phyloP scores from a whole-genome alignment of 225 moss, liverwort and hornwort species.

The Lunularia cruciata region DNA sequence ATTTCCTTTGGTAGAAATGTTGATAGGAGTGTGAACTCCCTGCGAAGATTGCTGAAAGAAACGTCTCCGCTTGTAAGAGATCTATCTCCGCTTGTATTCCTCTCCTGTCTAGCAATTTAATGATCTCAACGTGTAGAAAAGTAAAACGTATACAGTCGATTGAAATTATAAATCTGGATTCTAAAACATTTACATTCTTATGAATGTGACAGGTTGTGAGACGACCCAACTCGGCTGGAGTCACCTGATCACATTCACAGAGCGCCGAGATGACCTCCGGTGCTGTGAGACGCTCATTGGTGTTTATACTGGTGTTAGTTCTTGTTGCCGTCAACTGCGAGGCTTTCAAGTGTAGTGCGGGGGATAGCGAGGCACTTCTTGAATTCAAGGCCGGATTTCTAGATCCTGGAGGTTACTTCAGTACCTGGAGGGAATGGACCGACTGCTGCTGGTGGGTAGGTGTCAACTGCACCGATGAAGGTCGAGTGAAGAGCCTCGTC shows the following conservation, averaged over 20 bases:
- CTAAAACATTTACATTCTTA: no score
- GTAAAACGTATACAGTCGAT: no score
- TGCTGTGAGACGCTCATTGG: not conserved
- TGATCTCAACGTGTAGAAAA: no score
- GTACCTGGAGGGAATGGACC: conserved; percentile 18
- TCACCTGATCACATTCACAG: not conserved
- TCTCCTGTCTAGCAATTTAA: no score
- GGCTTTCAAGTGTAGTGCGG: conserved; percentile 12
- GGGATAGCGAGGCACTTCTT: conserved; percentile 31
- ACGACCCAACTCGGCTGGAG: no score
- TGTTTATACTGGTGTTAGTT: conserved; percentile 10
- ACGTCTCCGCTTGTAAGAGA: no score
- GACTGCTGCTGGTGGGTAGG: conserved; percentile 39
- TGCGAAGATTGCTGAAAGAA: no score
- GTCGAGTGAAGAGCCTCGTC: conserved; percentile 27
- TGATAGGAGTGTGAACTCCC: no score
- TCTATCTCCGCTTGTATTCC: no score
- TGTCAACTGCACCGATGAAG: conserved; percentile 26
- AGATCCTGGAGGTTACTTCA: conserved; percentile 35
- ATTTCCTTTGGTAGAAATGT: no score
- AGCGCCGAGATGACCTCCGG: conserved; percentile 1
- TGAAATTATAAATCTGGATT: no score
- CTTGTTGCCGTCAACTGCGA: conserved; percentile 5
- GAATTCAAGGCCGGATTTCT: conserved; percentile 38
- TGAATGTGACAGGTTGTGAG: no score